Evolutionary conservation across 805 yeast species (phyloP).

Genomic region (Starmera caribaea): DNA sequence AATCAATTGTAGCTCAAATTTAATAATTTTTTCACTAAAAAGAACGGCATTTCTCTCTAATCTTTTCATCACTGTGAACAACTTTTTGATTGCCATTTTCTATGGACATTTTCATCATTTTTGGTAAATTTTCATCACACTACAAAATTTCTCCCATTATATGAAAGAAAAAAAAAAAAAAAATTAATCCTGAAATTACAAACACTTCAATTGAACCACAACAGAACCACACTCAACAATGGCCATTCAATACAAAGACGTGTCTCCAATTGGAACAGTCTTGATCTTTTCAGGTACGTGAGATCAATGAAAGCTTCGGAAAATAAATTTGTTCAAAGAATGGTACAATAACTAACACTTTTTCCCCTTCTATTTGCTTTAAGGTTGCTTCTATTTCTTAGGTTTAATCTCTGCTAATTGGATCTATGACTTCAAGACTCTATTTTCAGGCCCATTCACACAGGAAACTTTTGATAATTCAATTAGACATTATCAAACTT

Average conservation of each 20-base stretch:
- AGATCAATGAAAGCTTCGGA: background rate
- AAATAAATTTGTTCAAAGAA: constrained; percentile 29
- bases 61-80: too few relatives aligned
- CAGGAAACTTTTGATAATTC: constrained; percentile 50
- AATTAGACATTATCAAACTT: constrained; percentile 59
- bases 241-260: constrained; percentile 28
- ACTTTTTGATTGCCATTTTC: too few relatives aligned
- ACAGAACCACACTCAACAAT: constrained; percentile 5
- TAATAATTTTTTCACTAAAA: too few relatives aligned
- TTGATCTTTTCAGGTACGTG: constrained; percentile 30
- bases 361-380: background rate
- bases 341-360: constrained; percentile 1
- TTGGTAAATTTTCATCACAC: too few relatives aligned
- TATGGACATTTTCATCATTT: too few relatives aligned
- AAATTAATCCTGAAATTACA: too few relatives aligned
- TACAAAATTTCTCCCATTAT: too few relatives aligned
- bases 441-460: constrained; percentile 51
- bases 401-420: constrained; percentile 74
- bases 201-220: too few relatives aligned
- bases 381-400: constrained; percentile 61
- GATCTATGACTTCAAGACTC: constrained; percentile 70
- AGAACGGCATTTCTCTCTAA: too few relatives aligned
- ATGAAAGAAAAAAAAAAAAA: too few relatives aligned
- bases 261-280: constrained; percentile 37
- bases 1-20: too few relatives aligned